Evolutionary conservation across 805 yeast species (phyloP), one percentile per base, ranked within the genome.

Genomic region (Dipodascopsis uninucleata): DNA sequence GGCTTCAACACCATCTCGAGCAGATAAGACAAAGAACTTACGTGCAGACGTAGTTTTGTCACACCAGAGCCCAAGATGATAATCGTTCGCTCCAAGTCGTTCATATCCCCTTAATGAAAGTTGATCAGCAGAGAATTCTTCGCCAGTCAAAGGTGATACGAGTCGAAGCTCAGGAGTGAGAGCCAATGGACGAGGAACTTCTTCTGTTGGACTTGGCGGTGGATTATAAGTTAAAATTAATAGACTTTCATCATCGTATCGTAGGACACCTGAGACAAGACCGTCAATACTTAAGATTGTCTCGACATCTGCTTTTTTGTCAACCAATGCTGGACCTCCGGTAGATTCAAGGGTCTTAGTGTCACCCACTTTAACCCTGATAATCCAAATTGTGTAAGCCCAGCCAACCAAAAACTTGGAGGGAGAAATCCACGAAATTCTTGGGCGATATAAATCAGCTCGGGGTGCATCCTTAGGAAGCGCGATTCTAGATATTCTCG

Each of bases 371-470:
- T 44, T 39, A 7, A 52, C 56, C 26, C 79, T 71, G 28, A 87
- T 65, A 17, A 74, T 67, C 94, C 95, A 89, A 2, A 90, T 70
- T 52, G 79, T 75, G 49, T 78, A 73, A 2, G 79, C 84, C 97
- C 97, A 93, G 0, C 89, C 95, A 21, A 93, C 72, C 1, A 85
- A 63, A 8, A 87, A 68, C 49, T 85, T 63, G 58, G 82, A 83
- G 2, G 72, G 65, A 56, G 81, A 94, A 0, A 81, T 78, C 42
- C 73, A 72, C 45, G 77, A 78, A 2, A 85, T 74, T 37, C 84
- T 74, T 0, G 97, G 97, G 79, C 93, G 81, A 57, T 82, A 86
- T 28, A 89, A 64, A 53, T 87, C 96, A 2, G 94, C 80, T 18
- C 89, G 69, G 3, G 81, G 56, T 66, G 65, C 68, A 31, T 71